A percentile compares a stretch with the other conserved stretches of the same genome.
phyloP scores from a whole-genome alignment of 148 eudicot genomes.

The Amaranthus cruentus region DNA sequence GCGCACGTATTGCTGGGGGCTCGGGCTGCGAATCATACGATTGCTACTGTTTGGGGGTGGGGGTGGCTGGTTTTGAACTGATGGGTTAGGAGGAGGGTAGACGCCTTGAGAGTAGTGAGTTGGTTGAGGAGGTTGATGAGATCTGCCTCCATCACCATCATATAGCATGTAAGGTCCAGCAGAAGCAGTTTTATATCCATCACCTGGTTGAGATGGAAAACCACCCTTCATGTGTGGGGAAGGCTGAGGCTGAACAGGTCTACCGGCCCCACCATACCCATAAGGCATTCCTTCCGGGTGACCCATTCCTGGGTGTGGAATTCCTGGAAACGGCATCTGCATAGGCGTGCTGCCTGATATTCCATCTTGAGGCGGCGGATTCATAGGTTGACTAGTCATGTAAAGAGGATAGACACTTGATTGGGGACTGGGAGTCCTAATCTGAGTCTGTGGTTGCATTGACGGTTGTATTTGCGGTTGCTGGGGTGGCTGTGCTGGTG shows the following conservation, averaged over 20 bases:
- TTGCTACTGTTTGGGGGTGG: constrained; percentile 26
- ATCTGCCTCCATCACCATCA: constrained; percentile 52
- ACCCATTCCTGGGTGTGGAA: constrained; percentile 45
- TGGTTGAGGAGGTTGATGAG: constrained; percentile 48
- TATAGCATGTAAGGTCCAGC: constrained; percentile 66
- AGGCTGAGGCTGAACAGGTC: constrained; percentile 62
- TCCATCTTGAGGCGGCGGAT: constrained; percentile 44
- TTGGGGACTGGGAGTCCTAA: constrained; percentile 50
- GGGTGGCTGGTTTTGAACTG: constrained; percentile 44
- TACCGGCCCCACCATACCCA: constrained; percentile 55
- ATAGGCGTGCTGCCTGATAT: constrained; percentile 64
- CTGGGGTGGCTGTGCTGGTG: constrained; percentile 36
- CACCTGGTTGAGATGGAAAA: constrained; percentile 50
- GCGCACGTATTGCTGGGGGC: constrained; percentile 55
- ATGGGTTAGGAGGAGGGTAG: constrained; percentile 51
- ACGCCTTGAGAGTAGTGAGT: constrained; percentile 53
- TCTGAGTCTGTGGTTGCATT: constrained; percentile 36
- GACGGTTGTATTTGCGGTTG: constrained; percentile 42
- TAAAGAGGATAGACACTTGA: constrained; percentile 56
- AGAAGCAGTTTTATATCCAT: constrained; percentile 50
- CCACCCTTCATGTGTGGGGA: constrained; percentile 51
- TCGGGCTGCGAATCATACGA: constrained; percentile 36
- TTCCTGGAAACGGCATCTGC: constrained; percentile 66
- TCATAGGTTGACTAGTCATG: constrained; percentile 54
- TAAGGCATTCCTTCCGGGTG: constrained; percentile 55